phyloP scores from a whole-genome alignment of 2,329 filamentous ascomycete species.

The Paecilomyces dactylethromorphus region DNA sequence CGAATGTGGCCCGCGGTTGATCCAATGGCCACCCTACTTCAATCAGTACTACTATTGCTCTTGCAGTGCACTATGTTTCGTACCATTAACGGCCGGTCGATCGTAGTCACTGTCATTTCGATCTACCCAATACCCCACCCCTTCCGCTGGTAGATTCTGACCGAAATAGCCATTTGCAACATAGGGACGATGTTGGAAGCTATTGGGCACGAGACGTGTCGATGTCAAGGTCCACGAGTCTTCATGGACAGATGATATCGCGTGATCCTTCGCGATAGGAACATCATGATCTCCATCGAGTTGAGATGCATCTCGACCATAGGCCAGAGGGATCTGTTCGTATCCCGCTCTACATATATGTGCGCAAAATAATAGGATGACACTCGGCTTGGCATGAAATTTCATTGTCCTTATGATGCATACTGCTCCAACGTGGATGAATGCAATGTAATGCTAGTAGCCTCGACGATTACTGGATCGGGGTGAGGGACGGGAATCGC shows the following conservation, averaged over 20 bases:
- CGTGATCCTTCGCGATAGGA: too few relatives aligned
- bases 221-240: background rate
- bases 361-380: too few relatives aligned
- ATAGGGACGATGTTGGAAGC: background rate
- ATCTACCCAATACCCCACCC: conserved; percentile 7
- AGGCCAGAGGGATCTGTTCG: too few relatives aligned
- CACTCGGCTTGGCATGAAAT: too few relatives aligned
- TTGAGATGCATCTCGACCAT: too few relatives aligned
- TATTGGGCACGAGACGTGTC: background rate
- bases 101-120: conserved; percentile 2
- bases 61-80: background rate
- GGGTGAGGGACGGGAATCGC: background rate
- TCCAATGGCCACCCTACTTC: conserved; percentile 7
- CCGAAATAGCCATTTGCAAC: too few relatives aligned
- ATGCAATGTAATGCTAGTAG: too few relatives aligned
- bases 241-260: background rate
- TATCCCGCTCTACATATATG: too few relatives aligned
- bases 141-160: conserved; percentile 1
- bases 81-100: conserved; percentile 2
- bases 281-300: too few relatives aligned
- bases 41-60: background rate
- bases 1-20: conserved; percentile 6
- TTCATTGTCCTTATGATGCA: too few relatives aligned
- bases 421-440: too few relatives aligned
- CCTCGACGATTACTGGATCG: too few relatives aligned